A percentile compares a stretch with the other conserved stretches of the same genome.
phyloP scores from a whole-genome alignment of 352 stramenopile genomes.

The Phytopythium mirpurense region DNA sequence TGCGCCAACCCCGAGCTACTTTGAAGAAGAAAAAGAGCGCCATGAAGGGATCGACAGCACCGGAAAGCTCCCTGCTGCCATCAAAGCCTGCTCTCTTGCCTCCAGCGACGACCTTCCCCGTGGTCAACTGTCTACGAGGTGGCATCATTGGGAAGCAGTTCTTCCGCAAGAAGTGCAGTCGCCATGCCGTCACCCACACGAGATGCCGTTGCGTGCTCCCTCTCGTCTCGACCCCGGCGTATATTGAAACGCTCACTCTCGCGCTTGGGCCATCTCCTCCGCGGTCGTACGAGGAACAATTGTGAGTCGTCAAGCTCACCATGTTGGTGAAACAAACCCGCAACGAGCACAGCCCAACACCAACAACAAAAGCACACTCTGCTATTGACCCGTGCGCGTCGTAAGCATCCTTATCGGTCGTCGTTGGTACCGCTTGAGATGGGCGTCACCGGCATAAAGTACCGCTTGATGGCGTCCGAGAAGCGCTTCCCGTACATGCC shows the following conservation, averaged over 20 bases:
- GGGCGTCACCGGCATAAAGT: constrained; percentile 96
- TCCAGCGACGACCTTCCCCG: constrained; percentile 31
- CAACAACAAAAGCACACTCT: too few relatives aligned
- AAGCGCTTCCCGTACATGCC: constrained; percentile 96
- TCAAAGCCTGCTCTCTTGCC: neutral
- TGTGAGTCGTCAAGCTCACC: neutral
- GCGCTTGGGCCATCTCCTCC: constrained; percentile 22
- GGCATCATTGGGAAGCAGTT: constrained; percentile 39
- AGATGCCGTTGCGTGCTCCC: constrained; percentile 60
- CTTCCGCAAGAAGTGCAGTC: constrained; percentile 54
- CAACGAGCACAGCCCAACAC: neutral
- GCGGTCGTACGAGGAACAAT: constrained; percentile 1
- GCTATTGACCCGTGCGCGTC: too few relatives aligned
- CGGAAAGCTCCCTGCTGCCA: too few relatives aligned
- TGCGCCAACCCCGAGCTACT: neutral
- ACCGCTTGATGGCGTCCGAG: constrained; percentile 91
- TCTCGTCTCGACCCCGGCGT: constrained; percentile 39
- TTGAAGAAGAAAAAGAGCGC: neutral
- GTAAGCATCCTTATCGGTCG: constrained; percentile 19
- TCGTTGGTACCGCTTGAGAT: constrained; percentile 49
- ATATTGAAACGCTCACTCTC: constrained; percentile 45
- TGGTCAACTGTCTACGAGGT: constrained; percentile 41
- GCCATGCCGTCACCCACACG: constrained; percentile 47
- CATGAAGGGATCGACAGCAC: neutral
- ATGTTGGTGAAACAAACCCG: too few relatives aligned